phyloP scores from a whole-genome alignment of 192 early-diverging fungal species.

The Geosiphon pyriformis region DNA sequence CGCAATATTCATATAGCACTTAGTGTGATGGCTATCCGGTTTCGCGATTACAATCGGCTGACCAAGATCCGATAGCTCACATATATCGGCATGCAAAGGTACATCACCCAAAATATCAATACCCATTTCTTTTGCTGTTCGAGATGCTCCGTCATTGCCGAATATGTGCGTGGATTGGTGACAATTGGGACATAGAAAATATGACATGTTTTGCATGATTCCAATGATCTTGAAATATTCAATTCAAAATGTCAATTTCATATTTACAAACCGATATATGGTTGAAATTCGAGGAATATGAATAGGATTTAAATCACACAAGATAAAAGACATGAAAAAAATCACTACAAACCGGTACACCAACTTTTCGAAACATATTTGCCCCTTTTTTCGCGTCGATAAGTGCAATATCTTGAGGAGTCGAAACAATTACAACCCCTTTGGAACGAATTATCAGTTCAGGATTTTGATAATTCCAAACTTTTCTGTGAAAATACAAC shows the following conservation, averaged over 20 bases:
- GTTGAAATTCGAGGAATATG: too few species aligned
- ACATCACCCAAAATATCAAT: conserved; percentile 70
- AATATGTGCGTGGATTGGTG: conserved; percentile 74
- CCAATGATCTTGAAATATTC: conserved; percentile 70
- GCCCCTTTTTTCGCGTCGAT: conserved; percentile 73
- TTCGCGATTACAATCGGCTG: conserved; percentile 60
- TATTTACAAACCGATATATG: too few species aligned
- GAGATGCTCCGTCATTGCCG: conserved; percentile 54
- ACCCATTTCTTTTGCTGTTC: conserved; percentile 58
- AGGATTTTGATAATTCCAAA: neutral
- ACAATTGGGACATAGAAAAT: conserved; percentile 77
- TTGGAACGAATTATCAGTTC: conserved; percentile 25
- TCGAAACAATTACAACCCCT: conserved; percentile 83
- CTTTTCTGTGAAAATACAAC: neutral
- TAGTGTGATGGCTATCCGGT: conserved; percentile 45
- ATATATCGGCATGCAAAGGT: conserved; percentile 71
- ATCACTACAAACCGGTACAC: conserved; percentile 62
- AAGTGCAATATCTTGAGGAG: conserved; percentile 87
- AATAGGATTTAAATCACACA: too few species aligned
- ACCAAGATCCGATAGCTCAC: conserved; percentile 64
- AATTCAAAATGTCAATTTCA: too few species aligned
- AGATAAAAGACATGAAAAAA: neutral
- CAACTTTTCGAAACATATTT: conserved; percentile 78
- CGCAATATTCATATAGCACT: conserved; percentile 48
- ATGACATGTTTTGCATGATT: conserved; percentile 84